Evolutionary conservation across 2,329 filamentous ascomycete genomes (phyloP).

Genomic region (Lachnellula willkommii): DNA sequence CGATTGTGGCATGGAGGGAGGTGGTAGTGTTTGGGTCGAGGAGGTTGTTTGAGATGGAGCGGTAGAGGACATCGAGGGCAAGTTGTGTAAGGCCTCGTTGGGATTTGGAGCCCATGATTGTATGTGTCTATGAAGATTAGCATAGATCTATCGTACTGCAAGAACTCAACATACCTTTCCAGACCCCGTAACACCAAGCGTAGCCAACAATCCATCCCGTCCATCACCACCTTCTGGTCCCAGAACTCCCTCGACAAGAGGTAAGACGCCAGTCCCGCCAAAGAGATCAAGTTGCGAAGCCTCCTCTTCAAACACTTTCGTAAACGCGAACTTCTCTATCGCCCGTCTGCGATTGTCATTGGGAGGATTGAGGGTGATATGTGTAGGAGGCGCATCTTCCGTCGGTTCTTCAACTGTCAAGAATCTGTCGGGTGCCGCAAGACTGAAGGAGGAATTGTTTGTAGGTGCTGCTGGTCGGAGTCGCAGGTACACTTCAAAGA

Average conservation of each 20-base stretch:
- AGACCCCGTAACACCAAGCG: slow-evolving; percentile 88
- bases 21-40: slow-evolving; percentile 55
- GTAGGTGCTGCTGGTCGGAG: slow-evolving; percentile 60
- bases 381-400: slow-evolving; percentile 49
- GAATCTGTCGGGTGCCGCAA: slow-evolving; percentile 58
- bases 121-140: slow-evolving; percentile 66
- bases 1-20: slow-evolving; percentile 66
- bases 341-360: slow-evolving; percentile 78
- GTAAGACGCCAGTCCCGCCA: slow-evolving; percentile 67
- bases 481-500: slow-evolving; percentile 90
- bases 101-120: slow-evolving; percentile 80
- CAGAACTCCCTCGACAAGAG: slow-evolving; percentile 75
- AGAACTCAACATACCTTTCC: slow-evolving; percentile 66
- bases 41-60: slow-evolving; percentile 68
- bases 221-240: slow-evolving; percentile 68
- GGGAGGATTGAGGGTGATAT: slow-evolving; percentile 74
- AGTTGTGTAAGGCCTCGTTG: slow-evolving; percentile 91
- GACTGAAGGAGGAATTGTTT: slow-evolving; percentile 33
- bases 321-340: slow-evolving; percentile 92
- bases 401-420: slow-evolving; percentile 65
- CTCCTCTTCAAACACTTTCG: slow-evolving; percentile 83
- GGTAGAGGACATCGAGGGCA: slow-evolving; percentile 82
- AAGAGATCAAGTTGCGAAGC: slow-evolving; percentile 84
- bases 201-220: slow-evolving; percentile 84
- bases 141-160: neutral